A percentile compares a stretch with the other conserved stretches of the same genome.
phyloP scores from a whole-genome alignment of 2,329 filamentous ascomycete genomes.

The Sporothrix euskadiensis region DNA sequence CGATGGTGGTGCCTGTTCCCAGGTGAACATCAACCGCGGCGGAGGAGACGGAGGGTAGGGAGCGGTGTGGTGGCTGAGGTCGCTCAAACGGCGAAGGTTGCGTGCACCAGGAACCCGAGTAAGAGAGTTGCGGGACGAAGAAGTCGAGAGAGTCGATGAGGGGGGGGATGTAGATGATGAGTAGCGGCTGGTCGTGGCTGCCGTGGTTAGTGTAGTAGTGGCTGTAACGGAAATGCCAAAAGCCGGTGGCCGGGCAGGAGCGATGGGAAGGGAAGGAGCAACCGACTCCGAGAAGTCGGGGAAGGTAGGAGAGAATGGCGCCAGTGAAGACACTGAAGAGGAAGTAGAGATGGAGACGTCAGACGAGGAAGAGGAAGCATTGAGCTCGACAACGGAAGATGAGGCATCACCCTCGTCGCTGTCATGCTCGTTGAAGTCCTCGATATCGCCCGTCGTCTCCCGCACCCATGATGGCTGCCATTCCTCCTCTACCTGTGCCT shows the following conservation, averaged over 20 bases:
- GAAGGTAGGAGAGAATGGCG: not conserved
- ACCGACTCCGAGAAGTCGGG: not conserved
- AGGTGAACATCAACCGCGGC: not conserved
- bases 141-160: not conserved
- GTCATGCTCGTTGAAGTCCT: not conserved
- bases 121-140: not conserved
- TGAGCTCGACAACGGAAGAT: not conserved
- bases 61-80: not conserved
- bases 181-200: not conserved
- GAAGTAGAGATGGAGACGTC: not conserved
- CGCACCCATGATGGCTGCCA: not conserved
- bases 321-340: not conserved
- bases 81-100: not conserved
- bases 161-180: not conserved
- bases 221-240: not conserved
- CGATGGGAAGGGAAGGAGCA: not conserved
- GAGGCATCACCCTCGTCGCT: not conserved
- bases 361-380: not conserved
- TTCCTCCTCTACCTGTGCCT: not conserved
- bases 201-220: not conserved
- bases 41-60: not conserved
- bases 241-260: not conserved
- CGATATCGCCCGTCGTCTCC: not conserved
- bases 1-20: not conserved
- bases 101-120: not conserved